Percentiles rank a stretch among this genome's conserved stretches.
These are phyloP conservation scores for Rhynchosporium graminicola DNA, from an alignment of 2,329 filamentous ascomycete species.

Conservation along the genomic window DNA sequence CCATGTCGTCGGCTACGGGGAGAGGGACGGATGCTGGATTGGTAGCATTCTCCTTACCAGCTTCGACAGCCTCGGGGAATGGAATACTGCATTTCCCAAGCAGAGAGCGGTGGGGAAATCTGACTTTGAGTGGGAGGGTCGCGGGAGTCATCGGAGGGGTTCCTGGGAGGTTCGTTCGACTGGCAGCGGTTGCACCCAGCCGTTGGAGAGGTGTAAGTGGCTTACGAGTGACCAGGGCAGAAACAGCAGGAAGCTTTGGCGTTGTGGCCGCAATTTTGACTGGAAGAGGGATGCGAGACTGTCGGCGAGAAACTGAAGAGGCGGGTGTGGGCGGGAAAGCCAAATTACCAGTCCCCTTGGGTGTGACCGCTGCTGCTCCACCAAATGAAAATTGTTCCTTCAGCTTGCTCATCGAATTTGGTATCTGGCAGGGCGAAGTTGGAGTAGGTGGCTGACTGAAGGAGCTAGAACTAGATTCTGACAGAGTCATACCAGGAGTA, in stretches of 20 bases:
- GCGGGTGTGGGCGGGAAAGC: slow-evolving; percentile 28
- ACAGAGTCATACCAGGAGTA: slow-evolving; percentile 28
- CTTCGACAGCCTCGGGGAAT: slow-evolving; percentile 34
- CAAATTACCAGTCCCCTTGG: slow-evolving; percentile 19
- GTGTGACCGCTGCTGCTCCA: slow-evolving; percentile 21
- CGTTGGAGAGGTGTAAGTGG: slow-evolving; percentile 39
- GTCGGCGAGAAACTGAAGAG: slow-evolving; percentile 26
- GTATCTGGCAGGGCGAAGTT: slow-evolving; percentile 3
- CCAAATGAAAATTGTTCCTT: slow-evolving; percentile 33
- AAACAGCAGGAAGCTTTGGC: slow-evolving; percentile 17
- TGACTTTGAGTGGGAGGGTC: slow-evolving; percentile 11
- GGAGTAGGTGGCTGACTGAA: slow-evolving; percentile 33
- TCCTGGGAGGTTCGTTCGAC: slow-evolving; percentile 29
- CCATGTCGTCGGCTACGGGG: slow-evolving; percentile 32
- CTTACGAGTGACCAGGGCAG: slow-evolving; percentile 14
- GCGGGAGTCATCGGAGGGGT: slow-evolving; percentile 37
- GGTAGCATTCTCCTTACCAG: slow-evolving; percentile 24
- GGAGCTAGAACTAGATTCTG: slow-evolving; percentile 30
- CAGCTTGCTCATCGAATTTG: slow-evolving; percentile 19
- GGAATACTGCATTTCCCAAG: slow-evolving; percentile 29
- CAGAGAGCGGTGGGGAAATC: slow-evolving; percentile 22
- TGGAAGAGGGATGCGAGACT: slow-evolving; percentile 37
- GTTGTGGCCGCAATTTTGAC: slow-evolving; percentile 28
- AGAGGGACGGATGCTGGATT: slow-evolving; percentile 43
- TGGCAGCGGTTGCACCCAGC: slow-evolving; percentile 35